A percentile compares a stretch with the other conserved stretches of the same genome.
These are phyloP conservation scores for Solanum etuberosum DNA, from an alignment of 257 asterid species.

Conservation along the genomic window DNA sequence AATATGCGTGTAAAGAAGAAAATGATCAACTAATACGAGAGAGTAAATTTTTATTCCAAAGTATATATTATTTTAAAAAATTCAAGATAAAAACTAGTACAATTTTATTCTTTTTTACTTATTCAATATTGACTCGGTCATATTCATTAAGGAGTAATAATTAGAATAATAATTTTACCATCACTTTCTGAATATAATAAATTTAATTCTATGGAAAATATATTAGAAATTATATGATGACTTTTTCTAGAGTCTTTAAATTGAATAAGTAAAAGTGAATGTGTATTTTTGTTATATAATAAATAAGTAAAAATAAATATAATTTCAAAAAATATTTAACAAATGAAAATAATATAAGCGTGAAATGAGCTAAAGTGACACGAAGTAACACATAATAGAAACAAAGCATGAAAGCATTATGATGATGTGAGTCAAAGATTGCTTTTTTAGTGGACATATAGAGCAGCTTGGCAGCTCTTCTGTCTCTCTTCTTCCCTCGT, in stretches of 20 bases:
- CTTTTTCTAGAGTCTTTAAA: too few relatives aligned
- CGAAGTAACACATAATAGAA: neutral
- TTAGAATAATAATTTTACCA: neutral
- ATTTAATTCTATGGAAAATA: too few relatives aligned
- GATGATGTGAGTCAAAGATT: slow-evolving; percentile 28
- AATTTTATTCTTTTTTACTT: neutral
- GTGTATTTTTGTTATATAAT: too few relatives aligned
- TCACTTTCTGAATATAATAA: neutral
- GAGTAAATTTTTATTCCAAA: too few relatives aligned
- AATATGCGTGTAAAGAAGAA: too few relatives aligned
- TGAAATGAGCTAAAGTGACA: neutral
- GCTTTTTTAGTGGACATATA: slow-evolving; percentile 14
- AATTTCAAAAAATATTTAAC: too few relatives aligned
- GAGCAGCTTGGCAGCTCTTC: slow-evolving; percentile 18
- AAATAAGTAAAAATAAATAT: too few relatives aligned
- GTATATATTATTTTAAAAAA: neutral
- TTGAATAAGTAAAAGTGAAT: too few relatives aligned
- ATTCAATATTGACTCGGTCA: neutral
- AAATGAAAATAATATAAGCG: neutral
- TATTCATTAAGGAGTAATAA: neutral
- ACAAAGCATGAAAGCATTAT: slow-evolving; percentile 23
- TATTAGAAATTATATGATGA: too few relatives aligned
- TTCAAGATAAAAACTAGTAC: neutral
- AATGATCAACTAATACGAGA: too few relatives aligned
- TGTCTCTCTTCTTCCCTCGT: slow-evolving; percentile 21